A percentile compares a stretch with the other conserved stretches of the same genome.
Conservation (phyloP, 225 moss, liverwort and hornwort genomes). For the Sphagnum tenellum region DNA sequence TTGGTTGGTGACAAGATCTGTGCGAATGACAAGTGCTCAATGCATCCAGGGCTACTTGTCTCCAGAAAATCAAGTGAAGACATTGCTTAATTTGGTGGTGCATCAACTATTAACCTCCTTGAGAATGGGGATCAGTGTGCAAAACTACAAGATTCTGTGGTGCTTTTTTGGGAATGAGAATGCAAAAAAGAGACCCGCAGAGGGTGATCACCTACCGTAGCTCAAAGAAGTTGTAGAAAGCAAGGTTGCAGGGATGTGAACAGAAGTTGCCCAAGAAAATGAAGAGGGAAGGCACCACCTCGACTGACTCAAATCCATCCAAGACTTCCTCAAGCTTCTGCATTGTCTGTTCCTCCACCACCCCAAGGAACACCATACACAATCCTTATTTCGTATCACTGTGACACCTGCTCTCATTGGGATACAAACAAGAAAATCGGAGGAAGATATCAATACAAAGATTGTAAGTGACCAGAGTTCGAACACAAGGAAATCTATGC, state of each 20-base stretch:
- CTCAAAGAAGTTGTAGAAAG: conserved; percentile 67
- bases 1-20: neutral
- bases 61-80: too few relatives aligned
- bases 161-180: too few relatives aligned
- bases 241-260: conserved; percentile 88
- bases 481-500: too few relatives aligned
- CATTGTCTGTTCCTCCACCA: conserved; percentile 42
- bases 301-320: conserved; percentile 77
- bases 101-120: too few relatives aligned
- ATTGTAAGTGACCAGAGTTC: too few relatives aligned
- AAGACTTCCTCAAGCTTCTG: conserved; percentile 72
- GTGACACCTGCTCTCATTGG: too few relatives aligned
- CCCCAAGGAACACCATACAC: neutral
- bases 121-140: too few relatives aligned
- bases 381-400: neutral
- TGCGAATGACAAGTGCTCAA: neutral
- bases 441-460: too few relatives aligned
- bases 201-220: conserved; percentile 32
- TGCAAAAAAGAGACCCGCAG: too few relatives aligned
- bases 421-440: too few relatives aligned
- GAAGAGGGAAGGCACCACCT: conserved; percentile 88
- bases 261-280: conserved; percentile 91
- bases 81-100: too few relatives aligned
- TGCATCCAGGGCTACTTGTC: neutral
- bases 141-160: too few relatives aligned